These are phyloP conservation scores for Microbotryum intermedium DNA, from an alignment of 1,284 basidiomycete species.

Conservation along the genomic window DNA sequence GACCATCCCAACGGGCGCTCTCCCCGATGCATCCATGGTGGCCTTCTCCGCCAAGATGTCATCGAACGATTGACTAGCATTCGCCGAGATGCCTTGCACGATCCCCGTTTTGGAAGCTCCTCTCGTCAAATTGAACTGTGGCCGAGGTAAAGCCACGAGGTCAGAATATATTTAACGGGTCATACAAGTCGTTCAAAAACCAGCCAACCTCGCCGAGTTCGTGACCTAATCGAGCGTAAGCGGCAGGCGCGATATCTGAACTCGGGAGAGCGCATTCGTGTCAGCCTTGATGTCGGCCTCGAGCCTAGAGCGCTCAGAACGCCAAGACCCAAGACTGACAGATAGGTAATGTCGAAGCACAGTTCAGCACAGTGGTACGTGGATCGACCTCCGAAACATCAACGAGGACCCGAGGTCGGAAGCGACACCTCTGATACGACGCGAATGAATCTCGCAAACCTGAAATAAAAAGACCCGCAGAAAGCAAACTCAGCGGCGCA, in stretches of 20 bases:
- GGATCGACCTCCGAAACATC: slow-evolving; percentile 39
- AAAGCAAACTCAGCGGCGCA: neutral
- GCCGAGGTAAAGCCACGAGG: too few species aligned
- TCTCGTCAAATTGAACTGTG: slow-evolving; percentile 42
- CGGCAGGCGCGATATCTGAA: neutral
- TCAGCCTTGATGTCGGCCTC: too few species aligned
- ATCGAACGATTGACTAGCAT: slow-evolving; percentile 42
- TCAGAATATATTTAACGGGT: too few species aligned
- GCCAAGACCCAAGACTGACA: neutral
- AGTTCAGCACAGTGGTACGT: slow-evolving; percentile 37
- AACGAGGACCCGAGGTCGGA: slow-evolving; percentile 40
- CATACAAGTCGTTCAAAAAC: too few species aligned
- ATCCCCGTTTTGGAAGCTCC: slow-evolving; percentile 39
- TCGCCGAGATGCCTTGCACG: slow-evolving; percentile 43
- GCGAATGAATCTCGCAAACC: slow-evolving; percentile 7
- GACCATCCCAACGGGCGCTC: slow-evolving; percentile 38
- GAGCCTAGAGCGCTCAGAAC: too few species aligned
- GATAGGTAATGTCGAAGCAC: slow-evolving; percentile 36
- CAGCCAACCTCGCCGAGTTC: too few species aligned
- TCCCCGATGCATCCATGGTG: slow-evolving; percentile 29
- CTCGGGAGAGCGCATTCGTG: too few species aligned
- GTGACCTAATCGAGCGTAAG: neutral
- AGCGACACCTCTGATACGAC: slow-evolving; percentile 38
- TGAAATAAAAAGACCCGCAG: too few species aligned
- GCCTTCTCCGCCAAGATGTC: slow-evolving; percentile 41